These are phyloP conservation scores for Crithidia sp. DNA, from an alignment of 208 protist species.

Conservation along the genomic window DNA sequence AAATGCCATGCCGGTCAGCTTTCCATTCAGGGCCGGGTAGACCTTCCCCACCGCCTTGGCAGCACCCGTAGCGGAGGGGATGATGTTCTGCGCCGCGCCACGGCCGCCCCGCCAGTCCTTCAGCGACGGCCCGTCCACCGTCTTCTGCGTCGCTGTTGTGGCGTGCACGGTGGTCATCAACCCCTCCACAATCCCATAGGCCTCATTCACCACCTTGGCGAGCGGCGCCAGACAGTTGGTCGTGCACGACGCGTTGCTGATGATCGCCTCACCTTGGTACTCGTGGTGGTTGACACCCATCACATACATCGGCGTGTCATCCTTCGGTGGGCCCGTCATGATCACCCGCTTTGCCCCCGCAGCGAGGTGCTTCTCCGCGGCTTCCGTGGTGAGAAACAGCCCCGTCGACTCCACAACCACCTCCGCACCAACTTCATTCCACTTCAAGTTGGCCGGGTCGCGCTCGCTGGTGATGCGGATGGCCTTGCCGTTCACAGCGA, in stretches of 20 bases:
- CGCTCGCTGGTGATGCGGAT: conserved; percentile 82
- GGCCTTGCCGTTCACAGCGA: conserved; percentile 85
- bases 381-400: conserved; percentile 95
- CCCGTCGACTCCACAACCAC: conserved; percentile 99
- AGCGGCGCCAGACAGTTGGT: conserved; percentile 99
- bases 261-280: conserved; percentile 87
- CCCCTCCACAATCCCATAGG: conserved; percentile 95
- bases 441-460: conserved; percentile 95
- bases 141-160: conserved; percentile 98
- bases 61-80: conserved; percentile 98
- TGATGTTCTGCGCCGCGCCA: conserved; percentile 97
- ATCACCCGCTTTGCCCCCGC: conserved; percentile 98
- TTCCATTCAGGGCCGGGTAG: conserved; percentile 90
- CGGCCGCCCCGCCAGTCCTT: conserved; percentile 99
- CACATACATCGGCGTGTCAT: conserved; percentile 97
- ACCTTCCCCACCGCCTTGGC: conserved; percentile 99
- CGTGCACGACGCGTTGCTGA: conserved; percentile 99
- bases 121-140: conserved; percentile 97
- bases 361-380: conserved; percentile 93
- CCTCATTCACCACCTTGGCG: conserved; percentile 96
- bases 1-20: conserved; percentile 98
- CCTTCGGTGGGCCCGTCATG: conserved; percentile 98
- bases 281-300: conserved; percentile 98
- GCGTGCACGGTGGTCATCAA: conserved; percentile 99
- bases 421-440: conserved; percentile 93